Base-by-base conservation (phyloP, 1,139 yeast genomes). In the Diutina siamensis region DNA sequence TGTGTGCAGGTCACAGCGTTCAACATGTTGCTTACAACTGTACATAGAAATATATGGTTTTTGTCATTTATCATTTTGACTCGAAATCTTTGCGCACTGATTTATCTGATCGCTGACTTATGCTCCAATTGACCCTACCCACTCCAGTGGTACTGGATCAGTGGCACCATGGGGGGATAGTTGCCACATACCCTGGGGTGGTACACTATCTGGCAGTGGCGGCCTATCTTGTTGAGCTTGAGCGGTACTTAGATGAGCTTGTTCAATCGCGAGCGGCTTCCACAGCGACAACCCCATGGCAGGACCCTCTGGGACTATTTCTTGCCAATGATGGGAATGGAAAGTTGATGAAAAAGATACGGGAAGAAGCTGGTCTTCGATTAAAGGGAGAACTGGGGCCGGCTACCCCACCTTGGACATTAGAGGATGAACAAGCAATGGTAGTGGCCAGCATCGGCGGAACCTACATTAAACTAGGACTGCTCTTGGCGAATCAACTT, bases 1-100 rank as follows among this genome's bases (percentile, higher is more conserved):
- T 13, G 20, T 22, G 42, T 38, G 42, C 42, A 38, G 32, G 31
- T 27, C 42, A 25, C 42, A 22, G 20, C 25, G 20, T 38, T 38
- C 42, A 38, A 38, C 42, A 22, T 22, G 42, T 18, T 15, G 32
- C 20, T 27, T 25, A 20, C n/a, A 20, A 22, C 31, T 38, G 42
- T 38, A 38, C 42, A 38, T 38, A 38, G 40, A 19, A 3, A 7
- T 35, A 18, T 13, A 31, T n/a, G n/a, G n/a, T n/a, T n/a, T n/a
- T n/a, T n/a, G n/a, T n/a, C n/a, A n/a, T n/a, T n/a, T n/a, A n/a
- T n/a, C n/a, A n/a, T n/a, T n/a, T n/a, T n/a, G n/a, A n/a, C n/a
- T n/a, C n/a, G n/a, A n/a, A n/a, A n/a, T n/a, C n/a, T n/a, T n/a
- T n/a, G n/a, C n/a, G n/a, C n/a, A n/a, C n/a, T n/a, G n/a, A n/a